These are phyloP conservation scores for Leccinum ochraceum DNA, from an alignment of 768 basidiomycete genomes.

Conservation along the genomic window DNA sequence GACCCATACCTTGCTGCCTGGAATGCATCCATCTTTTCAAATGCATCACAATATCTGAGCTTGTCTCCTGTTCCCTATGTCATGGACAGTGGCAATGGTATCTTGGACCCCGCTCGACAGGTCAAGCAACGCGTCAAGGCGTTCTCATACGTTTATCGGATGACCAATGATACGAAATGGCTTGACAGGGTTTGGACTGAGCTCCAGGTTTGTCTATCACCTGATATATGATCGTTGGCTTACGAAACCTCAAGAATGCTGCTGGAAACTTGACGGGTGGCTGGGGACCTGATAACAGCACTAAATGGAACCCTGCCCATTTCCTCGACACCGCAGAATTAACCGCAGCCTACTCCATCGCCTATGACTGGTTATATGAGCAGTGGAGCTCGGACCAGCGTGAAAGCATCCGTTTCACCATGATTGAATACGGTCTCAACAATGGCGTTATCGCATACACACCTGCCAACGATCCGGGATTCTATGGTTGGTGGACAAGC, in stretches of 20 bases:
- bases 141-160: slow-evolving; percentile 84
- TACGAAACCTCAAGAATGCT: slow-evolving; percentile 49
- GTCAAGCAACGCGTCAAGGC: slow-evolving; percentile 92
- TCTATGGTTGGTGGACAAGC: slow-evolving; percentile 77
- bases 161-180: slow-evolving; percentile 93
- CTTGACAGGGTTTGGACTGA: slow-evolving; percentile 84
- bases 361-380: slow-evolving; percentile 96
- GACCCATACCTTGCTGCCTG: slow-evolving; percentile 87
- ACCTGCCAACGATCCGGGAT: slow-evolving; percentile 32
- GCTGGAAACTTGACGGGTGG: slow-evolving; percentile 62
- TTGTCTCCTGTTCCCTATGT: slow-evolving; percentile 67
- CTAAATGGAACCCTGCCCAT: slow-evolving; percentile 85
- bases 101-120: slow-evolving; percentile 87
- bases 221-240: not conserved
- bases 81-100: slow-evolving; percentile 84
- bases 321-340: slow-evolving; percentile 95
- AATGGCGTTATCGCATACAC: slow-evolving; percentile 61
- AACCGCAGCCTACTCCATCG: slow-evolving; percentile 84
- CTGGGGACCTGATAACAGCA: slow-evolving; percentile 64
- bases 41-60: slow-evolving; percentile 75
- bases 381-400: slow-evolving; percentile 77
- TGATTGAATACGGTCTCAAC: slow-evolving; percentile 77
- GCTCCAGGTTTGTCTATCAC: slow-evolving; percentile 60
- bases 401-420: slow-evolving; percentile 60
- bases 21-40: slow-evolving; percentile 89